Evolutionary conservation across 805 yeast genomes (phyloP), one percentile per base, ranked within the genome.

Genomic region (Tetrapisispora phaffii): DNA sequence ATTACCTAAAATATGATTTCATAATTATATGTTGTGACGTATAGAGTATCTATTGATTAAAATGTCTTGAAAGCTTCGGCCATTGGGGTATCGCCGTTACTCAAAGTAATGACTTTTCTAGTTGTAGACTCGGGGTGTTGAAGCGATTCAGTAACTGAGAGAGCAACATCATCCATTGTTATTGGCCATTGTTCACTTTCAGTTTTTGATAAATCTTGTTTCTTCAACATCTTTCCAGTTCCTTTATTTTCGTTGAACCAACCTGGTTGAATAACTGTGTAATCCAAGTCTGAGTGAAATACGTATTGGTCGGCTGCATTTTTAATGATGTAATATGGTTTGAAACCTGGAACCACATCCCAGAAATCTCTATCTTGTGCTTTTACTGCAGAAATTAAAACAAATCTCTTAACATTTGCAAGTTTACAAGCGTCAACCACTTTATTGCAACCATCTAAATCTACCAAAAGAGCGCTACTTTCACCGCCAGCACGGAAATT

Each of bases 371-470:
- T 67, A 44, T 73, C 69, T n/a, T 70, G 71, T 1, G 83, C 75
- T 46, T 71, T 70, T 23, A 76, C 54, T 2, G 82, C 83, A 57
- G 82, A 76, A 5, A 80, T 73, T 42, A 79, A 57, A 19, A 80
- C 52, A 49, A 71, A 73, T 49, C 82, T 66, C 41, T 66, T 58
- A 24, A 74, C 68, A 0, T 63, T 60, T 16, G 70, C 73, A 37
- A 53, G 47, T 36, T 70, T 71, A 8, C 77, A 66, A 0, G 80
- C 83, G 54, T 79, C 82, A 46, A 74, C 67, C 1, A 73, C 68
- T 55, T 76, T 75, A 28, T 76, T 75, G 8, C 80, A 78, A 4
- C 80, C 80, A 55, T 79, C 84, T 47, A 78, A 63, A 53, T 80
- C 85, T n/a, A 79, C 74, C 20, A 71, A 64, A 42, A 77, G 65